Base-by-base conservation (phyloP, 2,329 filamentous ascomycete species). In the Apiospora phragmitis region DNA sequence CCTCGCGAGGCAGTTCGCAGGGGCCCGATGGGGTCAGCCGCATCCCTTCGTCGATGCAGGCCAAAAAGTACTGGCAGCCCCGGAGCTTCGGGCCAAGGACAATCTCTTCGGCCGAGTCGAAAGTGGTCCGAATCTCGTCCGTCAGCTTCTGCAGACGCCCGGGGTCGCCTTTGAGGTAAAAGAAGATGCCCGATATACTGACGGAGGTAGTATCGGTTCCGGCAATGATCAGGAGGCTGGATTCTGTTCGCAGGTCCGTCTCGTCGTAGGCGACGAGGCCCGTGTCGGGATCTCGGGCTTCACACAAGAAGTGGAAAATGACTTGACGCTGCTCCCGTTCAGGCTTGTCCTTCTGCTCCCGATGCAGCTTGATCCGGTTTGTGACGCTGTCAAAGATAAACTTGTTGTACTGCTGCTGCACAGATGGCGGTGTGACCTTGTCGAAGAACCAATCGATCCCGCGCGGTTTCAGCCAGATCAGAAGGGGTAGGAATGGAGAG, bases 41-140 rank as follows among this genome's bases (percentile, higher is more conserved):
- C 74, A 79, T 74, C 1, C 69, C 74, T 35, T 79, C 76, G n/a
- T 79, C 73, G 5, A 79, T 69, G 35, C 74, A 78, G 1, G 76
- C 75, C 4, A 59, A 55, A 2, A 77, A 68, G 51, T 78, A 79
- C 12, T 38, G 68, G 55, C 74, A 76, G 4, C n/a, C 42, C 18
- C 49, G 4, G 3, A 77, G 75, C 47, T 73, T 74, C 1, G 74
- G 72, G 0, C 75, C 70, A 6, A 16, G 24, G 24, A 55, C 49
- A 14, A 55, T 55, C 1, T 55, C 49, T 4, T 55, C 24, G 14
- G 24, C 24, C 4, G 49, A 55, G 24, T 16, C 24, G 14, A 55
- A 55, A 1, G 24, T 29, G 24, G 49, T 26, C 24, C 14, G 24
- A 14, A 55, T 26, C 24, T 55, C 49, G 12, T 16, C 12, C 12